Evolutionary conservation across 768 basidiomycete genomes (phyloP).

Genomic region (Rhodosporidiobolus sp.): DNA sequence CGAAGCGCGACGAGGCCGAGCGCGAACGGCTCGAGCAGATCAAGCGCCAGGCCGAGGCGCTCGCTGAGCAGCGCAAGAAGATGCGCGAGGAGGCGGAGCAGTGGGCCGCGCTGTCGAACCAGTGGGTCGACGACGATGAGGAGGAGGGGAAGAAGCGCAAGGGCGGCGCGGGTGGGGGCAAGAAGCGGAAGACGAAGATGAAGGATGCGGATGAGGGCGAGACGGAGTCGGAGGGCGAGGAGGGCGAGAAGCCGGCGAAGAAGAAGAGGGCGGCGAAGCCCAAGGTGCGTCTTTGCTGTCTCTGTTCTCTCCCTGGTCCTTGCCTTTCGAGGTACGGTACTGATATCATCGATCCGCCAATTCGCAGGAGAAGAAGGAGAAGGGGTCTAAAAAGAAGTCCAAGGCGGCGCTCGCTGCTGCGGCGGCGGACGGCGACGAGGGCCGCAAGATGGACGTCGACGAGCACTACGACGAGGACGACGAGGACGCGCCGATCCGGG

Average conservation of each 20-base stretch:
- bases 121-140: constrained; percentile 70
- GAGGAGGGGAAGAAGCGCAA: constrained; percentile 58
- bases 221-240: constrained; percentile 42
- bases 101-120: constrained; percentile 68
- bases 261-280: constrained; percentile 14
- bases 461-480: constrained; percentile 32
- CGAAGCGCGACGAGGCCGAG: constrained; percentile 60
- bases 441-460: constrained; percentile 25
- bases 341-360: background rate
- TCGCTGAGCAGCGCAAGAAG: constrained; percentile 72
- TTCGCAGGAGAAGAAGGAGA: constrained; percentile 11
- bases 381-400: constrained; percentile 50
- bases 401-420: constrained; percentile 56
- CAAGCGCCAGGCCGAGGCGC: constrained; percentile 65
- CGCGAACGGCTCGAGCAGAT: constrained; percentile 62
- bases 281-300: background rate
- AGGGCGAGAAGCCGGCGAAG: constrained; percentile 48
- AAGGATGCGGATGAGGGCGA: constrained; percentile 35
- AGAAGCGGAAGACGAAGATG: constrained; percentile 49
- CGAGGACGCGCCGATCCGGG: constrained; percentile 24
- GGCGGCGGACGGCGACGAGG: background rate
- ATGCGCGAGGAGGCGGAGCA: constrained; percentile 75
- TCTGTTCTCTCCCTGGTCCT: too few relatives aligned
- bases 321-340: background rate
- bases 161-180: constrained; percentile 24